Evolutionary conservation across 441 rosid species (phyloP).

Genomic region (Croton setiger): DNA sequence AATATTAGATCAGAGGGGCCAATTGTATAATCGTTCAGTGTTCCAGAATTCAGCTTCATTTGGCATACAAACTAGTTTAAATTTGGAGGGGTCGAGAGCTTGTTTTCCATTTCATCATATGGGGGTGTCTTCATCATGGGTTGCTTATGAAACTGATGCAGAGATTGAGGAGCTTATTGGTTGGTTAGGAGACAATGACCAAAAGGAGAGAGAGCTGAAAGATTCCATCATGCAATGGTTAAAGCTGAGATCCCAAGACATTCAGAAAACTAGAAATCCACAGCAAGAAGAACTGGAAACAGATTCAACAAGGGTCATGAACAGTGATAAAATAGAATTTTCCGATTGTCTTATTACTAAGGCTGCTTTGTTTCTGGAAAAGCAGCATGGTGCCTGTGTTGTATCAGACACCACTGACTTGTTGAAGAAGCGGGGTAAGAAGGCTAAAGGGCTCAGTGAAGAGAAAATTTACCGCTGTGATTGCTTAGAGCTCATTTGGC

Average conservation of each 20-base stretch:
- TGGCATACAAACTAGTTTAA: slow-evolving; percentile 22
- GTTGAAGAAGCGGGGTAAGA: slow-evolving; percentile 44
- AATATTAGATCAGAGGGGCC: slow-evolving; percentile 9
- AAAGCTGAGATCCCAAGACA: slow-evolving; percentile 38
- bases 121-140: slow-evolving; percentile 15
- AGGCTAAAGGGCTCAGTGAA: slow-evolving; percentile 29
- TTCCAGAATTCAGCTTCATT: slow-evolving; percentile 20
- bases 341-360: slow-evolving; percentile 34
- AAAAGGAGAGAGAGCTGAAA: slow-evolving; percentile 35
- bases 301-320: slow-evolving; percentile 16
- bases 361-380: slow-evolving; percentile 39
- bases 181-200: slow-evolving; percentile 42
- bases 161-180: slow-evolving; percentile 44
- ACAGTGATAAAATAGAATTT: slow-evolving; percentile 27
- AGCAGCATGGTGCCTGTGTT: slow-evolving; percentile 35
- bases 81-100: slow-evolving; percentile 53
- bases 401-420: slow-evolving; percentile 24
- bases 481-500: slow-evolving; percentile 52
- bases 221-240: slow-evolving; percentile 37
- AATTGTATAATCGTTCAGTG: slow-evolving; percentile 15
- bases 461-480: slow-evolving; percentile 37
- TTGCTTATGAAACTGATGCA: slow-evolving; percentile 38
- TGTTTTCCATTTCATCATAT: slow-evolving; percentile 44
- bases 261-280: slow-evolving; percentile 33
- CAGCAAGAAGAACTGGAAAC: slow-evolving; percentile 19